Conservation (phyloP, 108 stramenopile genomes). For the Cyclotella choctawhatcheeana region DNA sequence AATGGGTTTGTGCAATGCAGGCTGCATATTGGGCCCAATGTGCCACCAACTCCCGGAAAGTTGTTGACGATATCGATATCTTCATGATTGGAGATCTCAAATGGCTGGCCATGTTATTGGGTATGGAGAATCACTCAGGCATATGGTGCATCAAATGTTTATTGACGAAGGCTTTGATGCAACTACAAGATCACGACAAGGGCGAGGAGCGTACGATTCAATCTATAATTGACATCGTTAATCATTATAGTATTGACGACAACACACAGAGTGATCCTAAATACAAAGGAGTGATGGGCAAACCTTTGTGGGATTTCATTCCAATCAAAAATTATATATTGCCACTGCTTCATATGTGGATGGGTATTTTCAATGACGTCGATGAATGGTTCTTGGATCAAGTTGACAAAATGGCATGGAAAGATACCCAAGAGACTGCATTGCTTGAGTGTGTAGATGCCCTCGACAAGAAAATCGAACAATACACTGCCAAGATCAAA, state of each 20-base stretch:
- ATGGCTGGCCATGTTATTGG: constrained; percentile 24
- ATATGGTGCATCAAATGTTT: constrained; percentile 16
- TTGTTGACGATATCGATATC: background rate
- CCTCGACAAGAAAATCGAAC: no score
- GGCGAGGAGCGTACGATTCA: constrained; percentile 6
- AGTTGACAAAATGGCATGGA: background rate
- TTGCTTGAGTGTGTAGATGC: no score
- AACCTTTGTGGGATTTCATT: constrained; percentile 15
- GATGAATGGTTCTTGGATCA: background rate
- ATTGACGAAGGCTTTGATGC: constrained; percentile 5
- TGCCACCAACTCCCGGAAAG: no score
- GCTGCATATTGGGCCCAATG: no score
- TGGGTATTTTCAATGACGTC: constrained; percentile 25
- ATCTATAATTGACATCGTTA: background rate
- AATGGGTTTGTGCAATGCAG: background rate
- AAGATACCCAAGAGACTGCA: background rate
- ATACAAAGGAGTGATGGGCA: constrained; percentile 3
- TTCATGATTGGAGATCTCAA: constrained; percentile 19
- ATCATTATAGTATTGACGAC: background rate
- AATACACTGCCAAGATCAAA: no score
- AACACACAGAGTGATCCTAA: background rate
- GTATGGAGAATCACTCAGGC: constrained; percentile 9
- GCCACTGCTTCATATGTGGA: constrained; percentile 16
- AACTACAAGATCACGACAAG: background rate
- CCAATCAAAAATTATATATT: background rate